Evolutionary conservation across 805 yeast species (phyloP).

Genomic region (Nakazawaea wyomingensis): DNA sequence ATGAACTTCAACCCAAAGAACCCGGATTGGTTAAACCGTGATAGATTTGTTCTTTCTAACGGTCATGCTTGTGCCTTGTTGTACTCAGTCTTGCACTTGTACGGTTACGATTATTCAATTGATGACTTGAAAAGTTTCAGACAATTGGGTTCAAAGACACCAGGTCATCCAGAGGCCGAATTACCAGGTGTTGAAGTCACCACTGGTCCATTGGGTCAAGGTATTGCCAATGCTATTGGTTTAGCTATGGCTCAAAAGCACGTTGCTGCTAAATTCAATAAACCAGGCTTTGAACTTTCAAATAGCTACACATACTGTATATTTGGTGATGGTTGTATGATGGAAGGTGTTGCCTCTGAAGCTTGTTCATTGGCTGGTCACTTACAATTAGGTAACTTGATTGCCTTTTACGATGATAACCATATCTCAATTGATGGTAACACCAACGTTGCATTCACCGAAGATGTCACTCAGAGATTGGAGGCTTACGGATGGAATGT

Average conservation of each 20-base stretch:
- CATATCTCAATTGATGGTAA: slow-evolving; percentile 94
- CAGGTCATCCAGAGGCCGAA: slow-evolving; percentile 96
- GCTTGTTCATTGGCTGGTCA: slow-evolving; percentile 96
- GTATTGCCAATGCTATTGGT: slow-evolving; percentile 95
- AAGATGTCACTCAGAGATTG: slow-evolving; percentile 79
- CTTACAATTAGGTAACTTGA: slow-evolving; percentile 85
- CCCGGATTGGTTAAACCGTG: slow-evolving; percentile 92
- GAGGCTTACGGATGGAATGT: slow-evolving; percentile 95
- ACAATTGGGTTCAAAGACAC: slow-evolving; percentile 85
- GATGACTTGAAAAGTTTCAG: slow-evolving; percentile 90
- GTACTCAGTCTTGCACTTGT: slow-evolving; percentile 79
- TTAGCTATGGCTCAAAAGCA: slow-evolving; percentile 91
- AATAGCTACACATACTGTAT: slow-evolving; percentile 74
- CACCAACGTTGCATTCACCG: slow-evolving; percentile 87
- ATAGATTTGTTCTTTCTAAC: slow-evolving; percentile 89
- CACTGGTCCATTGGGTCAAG: slow-evolving; percentile 99
- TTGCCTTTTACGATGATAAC: slow-evolving; percentile 95
- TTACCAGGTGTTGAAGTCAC: slow-evolving; percentile 94
- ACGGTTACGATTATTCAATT: slow-evolving; percentile 74
- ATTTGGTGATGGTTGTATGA: slow-evolving; percentile 96
- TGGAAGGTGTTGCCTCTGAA: slow-evolving; percentile 97
- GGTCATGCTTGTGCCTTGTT: slow-evolving; percentile 95
- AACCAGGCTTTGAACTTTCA: slow-evolving; percentile 69
- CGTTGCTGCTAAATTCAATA: slow-evolving; percentile 89
- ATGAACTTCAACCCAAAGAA: slow-evolving; percentile 86